These are phyloP conservation scores for Coffea canephora DNA, from an alignment of 257 asterid species.

Conservation along the genomic window DNA sequence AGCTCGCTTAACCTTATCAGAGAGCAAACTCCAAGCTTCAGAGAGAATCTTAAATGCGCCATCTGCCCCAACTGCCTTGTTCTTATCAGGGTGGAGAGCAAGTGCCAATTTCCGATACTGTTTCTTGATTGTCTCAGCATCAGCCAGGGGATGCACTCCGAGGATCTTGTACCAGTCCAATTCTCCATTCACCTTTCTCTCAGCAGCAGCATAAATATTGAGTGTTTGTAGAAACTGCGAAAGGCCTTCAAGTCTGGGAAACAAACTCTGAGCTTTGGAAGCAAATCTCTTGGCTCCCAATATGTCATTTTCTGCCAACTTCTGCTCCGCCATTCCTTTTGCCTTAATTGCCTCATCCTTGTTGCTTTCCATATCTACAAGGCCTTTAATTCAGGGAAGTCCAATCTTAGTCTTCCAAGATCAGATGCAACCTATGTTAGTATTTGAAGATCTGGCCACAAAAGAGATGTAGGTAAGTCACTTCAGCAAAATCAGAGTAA, in stretches of 20 bases:
- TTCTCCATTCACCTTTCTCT: constrained; percentile 48
- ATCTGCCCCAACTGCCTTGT: constrained; percentile 61
- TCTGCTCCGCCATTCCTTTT: constrained; percentile 53
- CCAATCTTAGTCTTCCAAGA: background rate
- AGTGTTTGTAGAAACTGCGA: constrained; percentile 53
- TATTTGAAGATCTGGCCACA: constrained; percentile 1
- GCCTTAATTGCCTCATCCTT: constrained; percentile 62
- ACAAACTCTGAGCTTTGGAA: constrained; percentile 52
- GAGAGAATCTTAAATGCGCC: constrained; percentile 65
- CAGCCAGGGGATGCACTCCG: constrained; percentile 44
- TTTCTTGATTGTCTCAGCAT: constrained; percentile 38
- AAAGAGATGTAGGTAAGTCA: background rate
- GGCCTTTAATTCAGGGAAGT: background rate
- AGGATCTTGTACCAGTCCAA: constrained; percentile 53
- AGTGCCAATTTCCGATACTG: constrained; percentile 51
- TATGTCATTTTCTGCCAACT: constrained; percentile 46
- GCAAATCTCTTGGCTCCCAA: constrained; percentile 60
- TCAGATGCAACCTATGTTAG: background rate
- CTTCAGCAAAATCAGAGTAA: background rate
- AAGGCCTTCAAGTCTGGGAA: constrained; percentile 63
- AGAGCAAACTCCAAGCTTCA: constrained; percentile 56
- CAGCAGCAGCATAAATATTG: constrained; percentile 37
- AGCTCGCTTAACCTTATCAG: constrained; percentile 43
- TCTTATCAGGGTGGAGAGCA: constrained; percentile 74
- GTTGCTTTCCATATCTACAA: constrained; percentile 51